Evolutionary conservation across 208 protist species (phyloP), one percentile per base, ranked within the genome.

Genomic region (Trypanosoma theileri): DNA sequence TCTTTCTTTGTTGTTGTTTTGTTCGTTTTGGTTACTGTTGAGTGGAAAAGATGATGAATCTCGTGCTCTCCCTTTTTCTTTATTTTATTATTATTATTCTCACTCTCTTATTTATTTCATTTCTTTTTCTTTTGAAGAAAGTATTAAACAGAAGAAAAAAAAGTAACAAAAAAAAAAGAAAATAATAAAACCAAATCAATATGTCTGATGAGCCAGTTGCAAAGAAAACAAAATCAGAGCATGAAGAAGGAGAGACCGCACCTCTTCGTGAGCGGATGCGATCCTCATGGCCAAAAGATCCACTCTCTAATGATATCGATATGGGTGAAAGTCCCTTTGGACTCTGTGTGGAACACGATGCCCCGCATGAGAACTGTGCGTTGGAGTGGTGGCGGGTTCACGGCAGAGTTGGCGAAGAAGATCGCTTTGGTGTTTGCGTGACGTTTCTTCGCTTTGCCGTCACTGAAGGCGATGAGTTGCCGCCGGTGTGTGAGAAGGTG

Each of bases 331-430:
- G 57, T 19, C 55, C 63, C 26, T 59, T 10, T 8, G 14, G 53
- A 12, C 50, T 90, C n/a, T 72, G 69, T 46, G 55, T 53, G 4
- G 65, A 83, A 6, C 81, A 85, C 69, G 79, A 80, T 45, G 63
- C 53, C 1, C 79, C 79, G 10, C 85, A 86, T 56, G 62, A 69
- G 22, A 45, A 83, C 53, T 82, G 73, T 62, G 72, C 65, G 4
- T 61, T 51, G 19, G 85, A 90, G 66, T 67, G 62, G 17, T 90
- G 79, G 79, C 74, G 59, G 53, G 24, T 87, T 31, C 73, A 81
- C 31, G 73, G 72, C 31, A 66, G 65, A n/a, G 64, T 87, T 35
- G 81, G 81, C 16, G 66, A 51, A 45, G 45, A 62, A 19, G 0
- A 16, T 1, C 77, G 80, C 22, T 87, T 82, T 58, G 71, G 75